Evolutionary conservation across 2,329 filamentous ascomycete species (phyloP).

Genomic region (Monilinia aucupariae): DNA sequence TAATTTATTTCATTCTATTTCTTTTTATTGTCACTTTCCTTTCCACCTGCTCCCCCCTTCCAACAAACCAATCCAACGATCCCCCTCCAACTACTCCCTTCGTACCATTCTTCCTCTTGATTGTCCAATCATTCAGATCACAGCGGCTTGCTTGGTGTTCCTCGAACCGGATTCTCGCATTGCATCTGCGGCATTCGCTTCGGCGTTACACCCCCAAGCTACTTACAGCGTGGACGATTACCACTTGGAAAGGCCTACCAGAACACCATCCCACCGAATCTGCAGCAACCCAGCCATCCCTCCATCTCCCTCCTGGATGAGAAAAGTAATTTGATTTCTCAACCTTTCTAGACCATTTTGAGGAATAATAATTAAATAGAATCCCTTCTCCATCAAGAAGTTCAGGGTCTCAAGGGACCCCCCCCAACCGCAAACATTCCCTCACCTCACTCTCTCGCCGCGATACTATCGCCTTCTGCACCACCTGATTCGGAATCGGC

Average conservation of each 20-base stretch:
- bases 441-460: constrained; percentile 35
- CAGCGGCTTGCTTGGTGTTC: constrained; percentile 15
- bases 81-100: not conserved
- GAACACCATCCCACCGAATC: constrained; percentile 7
- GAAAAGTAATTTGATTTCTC: constrained; percentile 8
- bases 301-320: constrained; percentile 12
- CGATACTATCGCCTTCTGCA: constrained; percentile 35
- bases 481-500: constrained; percentile 25
- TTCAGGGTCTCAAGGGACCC: constrained; percentile 28
- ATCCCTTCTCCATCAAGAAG: not conserved
- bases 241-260: constrained; percentile 4
- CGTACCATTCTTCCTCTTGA: not conserved
- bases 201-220: constrained; percentile 5
- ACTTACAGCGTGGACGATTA: constrained; percentile 15
- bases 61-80: not conserved
- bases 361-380: constrained; percentile 2
- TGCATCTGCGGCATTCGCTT: constrained; percentile 17
- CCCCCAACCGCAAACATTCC: constrained; percentile 35
- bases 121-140: constrained; percentile 15
- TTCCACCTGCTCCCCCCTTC: not conserved
- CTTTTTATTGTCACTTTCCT: not conserved
- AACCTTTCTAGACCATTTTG: constrained; percentile 12
- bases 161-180: constrained; percentile 17
- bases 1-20: not conserved
- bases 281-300: constrained; percentile 15